Base-by-base conservation (phyloP, 805 yeast genomes). In the Grigorovia jiainica region DNA sequence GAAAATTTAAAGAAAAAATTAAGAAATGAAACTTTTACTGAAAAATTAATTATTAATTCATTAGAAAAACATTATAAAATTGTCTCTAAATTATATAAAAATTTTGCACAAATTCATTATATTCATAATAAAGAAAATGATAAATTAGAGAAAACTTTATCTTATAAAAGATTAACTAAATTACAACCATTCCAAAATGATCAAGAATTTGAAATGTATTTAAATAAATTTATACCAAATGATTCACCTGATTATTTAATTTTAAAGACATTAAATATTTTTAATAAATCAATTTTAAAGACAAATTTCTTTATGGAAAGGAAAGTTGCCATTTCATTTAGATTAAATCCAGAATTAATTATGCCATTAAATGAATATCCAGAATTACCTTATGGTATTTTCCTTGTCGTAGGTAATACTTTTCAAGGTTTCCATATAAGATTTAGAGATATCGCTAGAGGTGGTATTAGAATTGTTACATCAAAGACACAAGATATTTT, bases 361-460 rank as follows among this genome's bases (percentile, higher is more conserved):
- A 73, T 90, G 64, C 96, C 97, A 36, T 62, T 63, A 43, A 65
- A 78, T 24, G 98, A 90, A 68, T 90, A 89, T 63, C 95, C 97
- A 32, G 90, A 86, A 51, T 82, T 82, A 36, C 94, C 96, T 42
- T 92, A 70, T 58, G 98, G 97, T 50, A 84, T 90, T 82, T 90
- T 90, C 68, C 79, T 90, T 52, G 83, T 89, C 45, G 95, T 92
- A 48, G 98, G 98, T 48, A 84, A 87, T 49, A 96, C 92, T 59
- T 90, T 90, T 67, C 77, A 96, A 63, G 98, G 97, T 20, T 92
- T 90, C 82, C 98, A 90, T 61, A 82, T 92, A 47, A 76, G 98
- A 64, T 90, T 90, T 69, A 79, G 96, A 63, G 97, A 90, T 64
- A 87, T 90, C 58, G 95, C 98, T 17, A 78, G 98, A 63, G 98